Base-by-base conservation (phyloP, 495 filamentous ascomycete genomes). In the Xylaria intraflava region DNA sequence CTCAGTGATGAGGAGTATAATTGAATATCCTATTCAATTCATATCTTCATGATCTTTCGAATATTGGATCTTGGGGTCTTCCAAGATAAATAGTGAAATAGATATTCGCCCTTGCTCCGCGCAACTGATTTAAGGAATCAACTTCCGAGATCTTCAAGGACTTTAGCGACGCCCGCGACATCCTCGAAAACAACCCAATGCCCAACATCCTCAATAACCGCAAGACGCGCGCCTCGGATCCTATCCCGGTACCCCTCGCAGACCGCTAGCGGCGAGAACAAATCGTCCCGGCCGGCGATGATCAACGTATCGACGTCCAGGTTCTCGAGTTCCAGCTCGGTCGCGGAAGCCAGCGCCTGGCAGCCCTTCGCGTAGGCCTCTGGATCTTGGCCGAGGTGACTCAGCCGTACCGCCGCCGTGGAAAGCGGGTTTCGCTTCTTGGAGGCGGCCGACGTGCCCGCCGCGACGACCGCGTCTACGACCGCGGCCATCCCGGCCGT, bases 311-410 rank as follows among this genome's bases (percentile, higher is more conserved):
- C 38, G 7, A 38, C 26, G 6, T 31, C 26, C 16, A 51, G 7
- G 10, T 42, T 23, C 48, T 31, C 36, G 11, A 63, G 51, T 17
- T 56, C 46, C 10, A 75, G 53, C 16, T 53, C 46, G 12, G 49
- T 46, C 14, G 62, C 65, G 6, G 71, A 66, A 6, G 76, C 75
- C 30, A 79, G 65, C 11, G 78, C 77, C 11, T 69, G 63, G 48
- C 77, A 81, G 0, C 68, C 76, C 55, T 81, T 82, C 0, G 77
- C 77, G 57, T 80, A 82, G 9, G 74, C 76, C 53, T 82, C 78
- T 2, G 77, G 69, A 51, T 76, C 69, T 49, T 76, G 74, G 0
- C 67, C 57, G 0, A 76, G 59, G 14, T 80, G 59, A 31, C 69
- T 76, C 41, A 66, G 57, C 19, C 72, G 63, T 10, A 69, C 64